A percentile compares a stretch with the other conserved stretches of the same genome.
These are phyloP conservation scores for Lepidium didymum DNA, from an alignment of 345 rosid species.

Conservation along the genomic window DNA sequence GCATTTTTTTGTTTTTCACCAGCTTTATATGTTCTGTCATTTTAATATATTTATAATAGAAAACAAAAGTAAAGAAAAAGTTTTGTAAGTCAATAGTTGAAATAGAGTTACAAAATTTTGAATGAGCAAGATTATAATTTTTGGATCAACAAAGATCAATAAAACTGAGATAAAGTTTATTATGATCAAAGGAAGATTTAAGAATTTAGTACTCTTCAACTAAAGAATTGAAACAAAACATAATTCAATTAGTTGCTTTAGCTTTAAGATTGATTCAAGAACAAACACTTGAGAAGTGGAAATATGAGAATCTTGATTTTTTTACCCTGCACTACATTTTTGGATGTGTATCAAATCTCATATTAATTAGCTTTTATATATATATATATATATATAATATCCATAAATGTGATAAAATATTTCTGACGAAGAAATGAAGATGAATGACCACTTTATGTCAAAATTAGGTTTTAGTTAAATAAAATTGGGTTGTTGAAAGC, in stretches of 20 bases:
- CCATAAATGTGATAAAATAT: background rate
- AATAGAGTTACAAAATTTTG: background rate
- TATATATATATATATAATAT: background rate
- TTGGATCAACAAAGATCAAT: background rate
- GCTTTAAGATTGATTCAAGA: too few species aligned
- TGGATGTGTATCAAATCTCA: too few species aligned
- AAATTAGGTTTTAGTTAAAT: background rate
- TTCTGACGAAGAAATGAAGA: background rate
- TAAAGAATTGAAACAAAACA: background rate
- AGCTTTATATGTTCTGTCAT: too few species aligned
- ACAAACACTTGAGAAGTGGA: background rate
- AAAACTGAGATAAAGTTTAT: background rate
- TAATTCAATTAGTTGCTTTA: background rate
- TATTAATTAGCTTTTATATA: background rate
- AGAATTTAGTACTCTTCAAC: background rate
- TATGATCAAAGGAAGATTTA: background rate
- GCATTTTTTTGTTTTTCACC: too few species aligned
- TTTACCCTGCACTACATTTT: background rate
- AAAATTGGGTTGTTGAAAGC: constrained; percentile 23
- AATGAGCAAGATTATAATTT: too few species aligned
- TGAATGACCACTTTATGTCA: background rate
- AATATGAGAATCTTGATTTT: background rate
- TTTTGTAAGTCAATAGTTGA: background rate
- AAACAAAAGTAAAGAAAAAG: too few species aligned
- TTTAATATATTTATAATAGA: too few species aligned